Evolutionary conservation across 495 filamentous ascomycete species (phyloP).

Genomic region (Penicillium pancosmium): DNA sequence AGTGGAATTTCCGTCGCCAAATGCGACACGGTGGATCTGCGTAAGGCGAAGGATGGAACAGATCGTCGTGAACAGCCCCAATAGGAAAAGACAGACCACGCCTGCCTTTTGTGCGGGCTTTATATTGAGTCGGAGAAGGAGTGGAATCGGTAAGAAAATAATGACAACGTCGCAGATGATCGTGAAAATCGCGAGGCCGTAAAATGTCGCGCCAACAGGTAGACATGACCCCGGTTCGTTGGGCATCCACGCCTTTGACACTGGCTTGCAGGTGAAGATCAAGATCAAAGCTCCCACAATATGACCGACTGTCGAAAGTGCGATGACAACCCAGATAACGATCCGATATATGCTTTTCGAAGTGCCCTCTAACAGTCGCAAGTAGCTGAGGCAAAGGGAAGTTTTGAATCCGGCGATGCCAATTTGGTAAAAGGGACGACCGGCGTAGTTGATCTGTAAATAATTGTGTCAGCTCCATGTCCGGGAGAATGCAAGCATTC

Average conservation of each 20-base stretch:
- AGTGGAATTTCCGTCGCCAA: conserved; percentile 57
- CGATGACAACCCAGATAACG: conserved; percentile 52
- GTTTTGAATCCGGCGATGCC: conserved; percentile 63
- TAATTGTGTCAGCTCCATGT: neutral
- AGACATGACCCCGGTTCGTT: conserved; percentile 47
- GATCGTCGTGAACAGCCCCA: conserved; percentile 61
- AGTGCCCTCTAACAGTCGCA: conserved; percentile 54
- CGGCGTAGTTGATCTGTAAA: conserved; percentile 53
- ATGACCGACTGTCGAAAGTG: conserved; percentile 47
- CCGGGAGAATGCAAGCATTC: neutral
- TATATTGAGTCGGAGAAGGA: conserved; percentile 55
- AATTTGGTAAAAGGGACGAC: conserved; percentile 60
- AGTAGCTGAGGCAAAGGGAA: conserved; percentile 58
- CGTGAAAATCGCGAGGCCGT: conserved; percentile 53
- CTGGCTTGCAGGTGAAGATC: conserved; percentile 56
- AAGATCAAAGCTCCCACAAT: conserved; percentile 52
- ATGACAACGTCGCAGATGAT: conserved; percentile 57
- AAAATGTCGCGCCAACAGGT: conserved; percentile 53
- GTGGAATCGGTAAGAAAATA: conserved; percentile 55
- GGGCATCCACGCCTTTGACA: conserved; percentile 48
- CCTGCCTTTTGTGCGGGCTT: conserved; percentile 52
- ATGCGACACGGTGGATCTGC: conserved; percentile 55
- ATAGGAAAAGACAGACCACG: conserved; percentile 56
- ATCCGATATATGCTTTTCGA: conserved; percentile 47
- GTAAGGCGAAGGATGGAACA: conserved; percentile 58